phyloP scores from a whole-genome alignment of 2,329 filamentous ascomycete genomes.

The Cercospora sp. region DNA sequence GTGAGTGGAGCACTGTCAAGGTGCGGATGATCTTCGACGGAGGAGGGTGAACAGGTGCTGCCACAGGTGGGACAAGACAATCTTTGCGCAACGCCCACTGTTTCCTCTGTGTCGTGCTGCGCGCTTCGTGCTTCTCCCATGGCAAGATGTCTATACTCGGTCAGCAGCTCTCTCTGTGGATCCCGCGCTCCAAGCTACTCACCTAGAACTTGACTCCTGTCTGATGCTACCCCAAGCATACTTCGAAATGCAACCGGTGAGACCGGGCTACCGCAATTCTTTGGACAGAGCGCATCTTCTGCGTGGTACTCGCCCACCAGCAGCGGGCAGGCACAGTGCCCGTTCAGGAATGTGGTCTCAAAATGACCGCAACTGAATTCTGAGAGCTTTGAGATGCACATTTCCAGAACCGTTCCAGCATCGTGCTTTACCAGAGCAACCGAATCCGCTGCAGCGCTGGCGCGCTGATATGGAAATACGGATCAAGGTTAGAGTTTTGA shows the following conservation, averaged over 20 bases:
- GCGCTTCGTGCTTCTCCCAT: constrained; percentile 14
- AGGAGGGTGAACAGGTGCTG: neutral
- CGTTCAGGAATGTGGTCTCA: constrained; percentile 21
- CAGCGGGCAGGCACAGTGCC: constrained; percentile 23
- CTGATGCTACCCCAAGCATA: constrained; percentile 9
- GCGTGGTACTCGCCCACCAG: constrained; percentile 18
- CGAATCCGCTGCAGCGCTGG: neutral
- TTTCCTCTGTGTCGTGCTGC: constrained; percentile 6
- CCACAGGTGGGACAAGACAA: neutral
- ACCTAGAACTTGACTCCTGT: constrained; percentile 10
- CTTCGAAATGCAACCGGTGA: constrained; percentile 12
- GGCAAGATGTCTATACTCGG: constrained; percentile 9
- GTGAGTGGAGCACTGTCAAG: constrained; percentile 1
- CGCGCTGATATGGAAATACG: neutral
- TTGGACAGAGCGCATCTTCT: constrained; percentile 17
- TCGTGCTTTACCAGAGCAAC: neutral
- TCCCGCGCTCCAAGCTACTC: neutral
- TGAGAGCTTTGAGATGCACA: constrained; percentile 23
- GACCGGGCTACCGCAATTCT: constrained; percentile 12
- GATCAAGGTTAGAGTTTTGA: constrained; percentile 4
- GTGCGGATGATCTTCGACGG: constrained; percentile 3
- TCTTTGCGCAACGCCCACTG: constrained; percentile 10
- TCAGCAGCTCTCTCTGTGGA: neutral
- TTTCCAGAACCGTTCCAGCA: constrained; percentile 7
- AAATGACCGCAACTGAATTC: constrained; percentile 23